Percentiles rank a stretch among this genome's conserved stretches.
Conservation (phyloP, 1,284 basidiomycete species). For the Cerioporus squamosus region DNA sequence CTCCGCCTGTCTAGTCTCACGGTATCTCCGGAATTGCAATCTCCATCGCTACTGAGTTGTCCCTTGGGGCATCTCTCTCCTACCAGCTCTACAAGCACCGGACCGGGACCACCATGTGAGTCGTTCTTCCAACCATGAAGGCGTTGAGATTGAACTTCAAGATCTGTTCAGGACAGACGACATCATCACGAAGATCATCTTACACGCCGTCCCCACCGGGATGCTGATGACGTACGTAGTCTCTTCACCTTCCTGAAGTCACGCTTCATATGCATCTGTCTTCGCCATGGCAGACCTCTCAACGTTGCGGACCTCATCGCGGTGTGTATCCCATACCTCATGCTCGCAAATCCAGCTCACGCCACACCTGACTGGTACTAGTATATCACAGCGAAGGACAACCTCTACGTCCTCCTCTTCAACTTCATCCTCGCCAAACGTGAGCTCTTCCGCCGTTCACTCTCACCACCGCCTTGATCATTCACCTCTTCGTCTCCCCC, state of each 20-base stretch:
- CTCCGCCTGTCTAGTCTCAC: background rate
- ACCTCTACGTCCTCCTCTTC: slow-evolving; percentile 2
- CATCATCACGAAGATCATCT: background rate
- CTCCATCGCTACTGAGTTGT: background rate
- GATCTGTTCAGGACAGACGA: slow-evolving; percentile 31
- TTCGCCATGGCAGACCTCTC: background rate
- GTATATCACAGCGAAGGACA: background rate
- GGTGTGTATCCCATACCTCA: background rate
- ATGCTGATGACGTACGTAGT: background rate
- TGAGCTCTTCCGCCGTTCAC: background rate
- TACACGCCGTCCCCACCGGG: background rate
- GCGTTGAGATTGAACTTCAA: slow-evolving; percentile 16
- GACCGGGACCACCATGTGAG: background rate
- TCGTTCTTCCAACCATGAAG: too few relatives aligned
- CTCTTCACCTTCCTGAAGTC: background rate
- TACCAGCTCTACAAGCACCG: background rate
- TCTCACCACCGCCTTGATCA: too few relatives aligned
- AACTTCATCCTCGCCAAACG: slow-evolving; percentile 1
- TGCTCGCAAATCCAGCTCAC: background rate
- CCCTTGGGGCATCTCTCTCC: background rate
- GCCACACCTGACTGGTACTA: background rate
- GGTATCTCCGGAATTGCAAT: background rate
- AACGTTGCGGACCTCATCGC: background rate
- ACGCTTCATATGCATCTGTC: background rate
- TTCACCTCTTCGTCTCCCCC: background rate